A percentile compares a stretch with the other conserved stretches of the same genome.
These are phyloP conservation scores for Xylaria sp. DNA, from an alignment of 2,329 filamentous ascomycete genomes.

Conservation along the genomic window DNA sequence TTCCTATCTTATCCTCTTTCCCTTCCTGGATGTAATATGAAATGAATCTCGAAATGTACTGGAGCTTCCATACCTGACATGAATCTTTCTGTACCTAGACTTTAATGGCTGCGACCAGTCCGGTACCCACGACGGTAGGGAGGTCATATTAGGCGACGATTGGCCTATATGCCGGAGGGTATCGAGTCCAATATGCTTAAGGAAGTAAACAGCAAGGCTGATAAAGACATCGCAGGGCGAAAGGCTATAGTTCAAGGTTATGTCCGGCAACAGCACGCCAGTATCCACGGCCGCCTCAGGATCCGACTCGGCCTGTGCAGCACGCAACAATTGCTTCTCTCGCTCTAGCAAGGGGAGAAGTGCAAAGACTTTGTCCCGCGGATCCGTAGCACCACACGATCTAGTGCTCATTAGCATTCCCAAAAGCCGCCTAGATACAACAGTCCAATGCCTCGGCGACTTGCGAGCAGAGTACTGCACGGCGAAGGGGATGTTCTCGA, in stretches of 20 bases:
- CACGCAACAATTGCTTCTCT: background rate
- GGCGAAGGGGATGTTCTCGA: background rate
- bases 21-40: no score
- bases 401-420: background rate
- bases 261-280: background rate
- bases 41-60: no score
- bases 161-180: background rate
- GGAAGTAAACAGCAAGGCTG: background rate
- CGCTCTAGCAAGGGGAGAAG: background rate
- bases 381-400: background rate
- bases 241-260: conserved; percentile 1
- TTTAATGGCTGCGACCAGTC: background rate
- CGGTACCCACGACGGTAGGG: background rate
- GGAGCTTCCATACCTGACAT: background rate
- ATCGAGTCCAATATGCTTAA: background rate
- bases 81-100: background rate
- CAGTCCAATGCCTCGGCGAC: background rate
- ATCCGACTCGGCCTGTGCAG: background rate
- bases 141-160: background rate
- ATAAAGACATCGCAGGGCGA: background rate
- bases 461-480: background rate
- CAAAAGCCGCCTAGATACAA: background rate
- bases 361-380: conserved; percentile 7
- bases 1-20: no score
- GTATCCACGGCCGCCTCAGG: background rate